phyloP scores from a whole-genome alignment of 352 stramenopile genomes.

The Lagenidium giganteum region DNA sequence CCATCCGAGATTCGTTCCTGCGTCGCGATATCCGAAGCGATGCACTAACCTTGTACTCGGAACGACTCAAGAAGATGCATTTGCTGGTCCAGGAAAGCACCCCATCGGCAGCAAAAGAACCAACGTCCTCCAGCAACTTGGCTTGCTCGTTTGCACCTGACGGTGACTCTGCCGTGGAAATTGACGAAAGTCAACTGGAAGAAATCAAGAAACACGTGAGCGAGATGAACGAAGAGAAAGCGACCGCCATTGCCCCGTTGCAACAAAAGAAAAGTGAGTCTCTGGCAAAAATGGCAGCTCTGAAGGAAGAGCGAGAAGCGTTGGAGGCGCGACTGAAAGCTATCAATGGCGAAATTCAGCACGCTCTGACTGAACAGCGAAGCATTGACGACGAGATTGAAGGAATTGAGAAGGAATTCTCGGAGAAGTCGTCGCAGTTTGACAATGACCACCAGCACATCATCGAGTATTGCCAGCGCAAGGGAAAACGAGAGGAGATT shows the following conservation, averaged over 20 bases:
- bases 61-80: slow-evolving; percentile 29
- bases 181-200: slow-evolving; percentile 6
- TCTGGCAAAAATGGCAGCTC: slow-evolving; percentile 11
- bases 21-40: slow-evolving; percentile 72
- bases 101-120: slow-evolving; percentile 1
- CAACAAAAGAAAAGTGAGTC: slow-evolving; percentile 19
- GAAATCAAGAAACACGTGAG: slow-evolving; percentile 3
- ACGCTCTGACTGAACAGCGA: slow-evolving; percentile 24
- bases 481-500: slow-evolving; percentile 32
- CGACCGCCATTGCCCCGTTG: slow-evolving; percentile 22
- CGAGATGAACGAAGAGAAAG: slow-evolving; percentile 36
- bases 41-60: slow-evolving; percentile 43
- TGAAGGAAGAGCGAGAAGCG: slow-evolving; percentile 41
- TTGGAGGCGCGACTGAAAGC: slow-evolving; percentile 49
- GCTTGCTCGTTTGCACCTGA: not conserved
- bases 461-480: slow-evolving; percentile 26
- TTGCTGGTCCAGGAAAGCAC: slow-evolving; percentile 31
- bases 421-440: slow-evolving; percentile 34
- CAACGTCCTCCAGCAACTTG: not conserved
- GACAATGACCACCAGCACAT: slow-evolving; percentile 44
- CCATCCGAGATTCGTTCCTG: slow-evolving; percentile 76
- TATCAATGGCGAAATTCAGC: slow-evolving; percentile 47
- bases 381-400: slow-evolving; percentile 37
- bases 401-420: slow-evolving; percentile 42
- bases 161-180: slow-evolving; percentile 2